Evolutionary conservation across 1,284 basidiomycete genomes (phyloP).

Genomic region (Abortiporus biennis): DNA sequence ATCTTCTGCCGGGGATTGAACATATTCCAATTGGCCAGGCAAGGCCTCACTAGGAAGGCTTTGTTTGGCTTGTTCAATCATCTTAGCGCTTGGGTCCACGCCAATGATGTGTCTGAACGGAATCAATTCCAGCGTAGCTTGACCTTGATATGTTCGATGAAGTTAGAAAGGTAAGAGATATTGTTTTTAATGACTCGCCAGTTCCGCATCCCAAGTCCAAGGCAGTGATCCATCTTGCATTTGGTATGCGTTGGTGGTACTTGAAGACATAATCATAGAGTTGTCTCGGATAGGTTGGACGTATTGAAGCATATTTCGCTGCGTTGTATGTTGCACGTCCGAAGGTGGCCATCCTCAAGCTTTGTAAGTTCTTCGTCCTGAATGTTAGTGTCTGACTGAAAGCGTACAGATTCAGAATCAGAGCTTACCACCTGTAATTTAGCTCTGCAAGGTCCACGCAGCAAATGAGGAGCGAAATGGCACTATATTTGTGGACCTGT

Average conservation of each 20-base stretch:
- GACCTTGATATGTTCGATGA: conserved; percentile 35
- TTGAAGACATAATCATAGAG: conserved; percentile 58
- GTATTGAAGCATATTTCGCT: conserved; percentile 53
- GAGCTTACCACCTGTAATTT: no score
- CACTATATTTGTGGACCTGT: no score
- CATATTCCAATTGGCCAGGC: conserved; percentile 34
- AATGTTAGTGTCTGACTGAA: no score
- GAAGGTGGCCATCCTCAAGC: conserved; percentile 77
- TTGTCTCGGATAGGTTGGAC: conserved; percentile 63
- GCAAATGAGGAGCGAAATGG: no score
- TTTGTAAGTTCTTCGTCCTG: no score
- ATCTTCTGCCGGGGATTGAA: conserved; percentile 50
- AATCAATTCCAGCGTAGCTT: conserved; percentile 59
- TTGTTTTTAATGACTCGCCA: conserved; percentile 36
- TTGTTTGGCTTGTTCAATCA: conserved; percentile 61
- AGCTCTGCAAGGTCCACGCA: no score
- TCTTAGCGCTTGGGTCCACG: conserved; percentile 67
- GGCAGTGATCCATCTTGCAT: conserved; percentile 46
- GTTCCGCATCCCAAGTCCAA: conserved; percentile 84
- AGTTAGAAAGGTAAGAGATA: neutral
- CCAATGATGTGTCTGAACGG: conserved; percentile 63
- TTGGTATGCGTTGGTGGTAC: conserved; percentile 40
- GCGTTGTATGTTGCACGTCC: conserved; percentile 59
- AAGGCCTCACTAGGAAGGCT: conserved; percentile 21
- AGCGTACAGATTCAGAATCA: no score